A percentile compares a stretch with the other conserved stretches of the same genome.
Conservation (phyloP, 2,329 filamentous ascomycete genomes). For the Microsporum canis region DNA sequence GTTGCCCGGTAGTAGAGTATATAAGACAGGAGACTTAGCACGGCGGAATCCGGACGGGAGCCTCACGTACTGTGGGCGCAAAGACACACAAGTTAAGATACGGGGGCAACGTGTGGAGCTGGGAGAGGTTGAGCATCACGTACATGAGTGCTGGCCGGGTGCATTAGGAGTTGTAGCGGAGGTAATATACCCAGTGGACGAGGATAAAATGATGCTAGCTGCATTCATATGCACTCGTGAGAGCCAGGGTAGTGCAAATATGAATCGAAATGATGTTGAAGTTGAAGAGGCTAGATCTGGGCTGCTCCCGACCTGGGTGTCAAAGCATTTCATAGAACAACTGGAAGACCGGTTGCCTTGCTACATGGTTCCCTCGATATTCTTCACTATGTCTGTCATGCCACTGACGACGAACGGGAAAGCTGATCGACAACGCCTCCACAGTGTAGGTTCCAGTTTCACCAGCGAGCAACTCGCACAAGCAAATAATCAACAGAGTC, state of each 20-base stretch:
- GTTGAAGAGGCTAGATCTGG: not conserved
- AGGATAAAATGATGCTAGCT: slow-evolving; percentile 37
- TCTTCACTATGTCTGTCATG: not conserved
- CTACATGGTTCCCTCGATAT: slow-evolving; percentile 9
- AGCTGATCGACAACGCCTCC: slow-evolving; percentile 22
- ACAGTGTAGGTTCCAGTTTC: slow-evolving; percentile 15
- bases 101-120: slow-evolving; percentile 29
- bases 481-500: not conserved
- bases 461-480: slow-evolving; percentile 5
- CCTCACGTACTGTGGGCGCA: slow-evolving; percentile 24
- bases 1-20: slow-evolving; percentile 17
- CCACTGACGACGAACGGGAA: not conserved
- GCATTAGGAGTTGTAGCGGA: slow-evolving; percentile 39
- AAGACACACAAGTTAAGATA: slow-evolving; percentile 27
- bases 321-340: not conserved
- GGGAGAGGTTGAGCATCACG: slow-evolving; percentile 24
- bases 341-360: not conserved
- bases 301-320: not conserved
- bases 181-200: slow-evolving; percentile 38
- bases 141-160: slow-evolving; percentile 26
- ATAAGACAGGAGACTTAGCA: slow-evolving; percentile 29
- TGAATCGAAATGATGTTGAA: too few relatives aligned
- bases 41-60: slow-evolving; percentile 23
- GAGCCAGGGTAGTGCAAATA: not conserved
- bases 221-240: slow-evolving; percentile 32